Base-by-base conservation (phyloP, 2,329 filamentous ascomycete species). In the Talaromyces sp. region DNA sequence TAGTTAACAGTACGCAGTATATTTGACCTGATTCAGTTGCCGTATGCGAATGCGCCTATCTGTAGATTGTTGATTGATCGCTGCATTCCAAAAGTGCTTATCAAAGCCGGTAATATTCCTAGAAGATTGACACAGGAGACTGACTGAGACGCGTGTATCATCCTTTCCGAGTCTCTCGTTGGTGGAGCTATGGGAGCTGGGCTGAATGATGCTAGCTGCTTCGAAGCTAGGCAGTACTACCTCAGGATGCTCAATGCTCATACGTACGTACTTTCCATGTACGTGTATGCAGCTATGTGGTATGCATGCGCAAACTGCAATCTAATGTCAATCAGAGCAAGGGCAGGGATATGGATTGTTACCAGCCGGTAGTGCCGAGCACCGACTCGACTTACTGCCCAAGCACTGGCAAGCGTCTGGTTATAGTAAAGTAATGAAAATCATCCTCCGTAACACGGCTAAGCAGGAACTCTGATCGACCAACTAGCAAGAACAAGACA, bases 151-250 rank as follows among this genome's bases (percentile, higher is more conserved):
- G 49, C 49, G 49, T 53, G 49, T 31, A 51, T 29, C 27, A 25
- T 34, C 49, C 1, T 31, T 31, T 54, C 27, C 49, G 49, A 25
- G 22, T n/a, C n/a, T 56, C 29, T 56, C 31, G 53, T 38, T 36
- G 53, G 53, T 56, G 31, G 53, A 36, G 29, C 53, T 54, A 54
- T 13, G 29, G 15, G 25, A 53, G 17, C 47, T 51, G 45, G 45
- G 45, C 45, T 49, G 45, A 49, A 53, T 53, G 51, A 54, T 53
- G 34, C 51, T 54, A 54, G 29, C 51, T 54, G 51, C 51, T 54
- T 54, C 51, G 29, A 54, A 54, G 25, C 51, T 54, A 54, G 49
- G 51, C 51, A 19, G 51, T 54, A 34, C 29, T 34, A 56, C 29
- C 51, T 36, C 34, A 36, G 27, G 27, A 29, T 29, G 27, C 27